Conservation (phyloP, 345 rosid genomes). For the Laguncularia racemosa region DNA sequence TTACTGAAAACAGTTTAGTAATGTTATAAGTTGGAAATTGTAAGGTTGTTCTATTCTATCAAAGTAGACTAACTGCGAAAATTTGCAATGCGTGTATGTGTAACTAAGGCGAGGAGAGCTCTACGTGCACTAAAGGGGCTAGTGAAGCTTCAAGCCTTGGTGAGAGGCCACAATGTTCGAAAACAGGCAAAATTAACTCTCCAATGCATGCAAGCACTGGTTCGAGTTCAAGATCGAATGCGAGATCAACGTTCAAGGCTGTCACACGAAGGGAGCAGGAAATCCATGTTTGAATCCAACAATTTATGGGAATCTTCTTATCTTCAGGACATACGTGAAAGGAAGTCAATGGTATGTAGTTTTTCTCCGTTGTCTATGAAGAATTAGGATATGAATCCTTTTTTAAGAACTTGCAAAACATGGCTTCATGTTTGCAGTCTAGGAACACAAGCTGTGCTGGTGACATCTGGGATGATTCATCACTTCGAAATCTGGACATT, state of each 20-base stretch:
- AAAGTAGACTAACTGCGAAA: no score
- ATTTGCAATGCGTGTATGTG: no score
- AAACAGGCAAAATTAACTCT: conserved; percentile 69
- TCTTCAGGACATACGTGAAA: conserved; percentile 55
- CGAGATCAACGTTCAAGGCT: conserved; percentile 45
- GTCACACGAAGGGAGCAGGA: conserved; percentile 36
- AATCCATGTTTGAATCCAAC: conserved; percentile 43
- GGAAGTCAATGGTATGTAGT: conserved; percentile 38
- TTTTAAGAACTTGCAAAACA: neutral
- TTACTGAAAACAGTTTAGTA: no score
- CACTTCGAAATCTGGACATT: conserved; percentile 31
- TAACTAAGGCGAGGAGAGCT: conserved; percentile 72
- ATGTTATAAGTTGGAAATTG: no score
- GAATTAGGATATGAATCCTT: neutral
- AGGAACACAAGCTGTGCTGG: conserved; percentile 53
- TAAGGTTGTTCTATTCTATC: no score
- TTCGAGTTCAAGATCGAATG: conserved; percentile 69
- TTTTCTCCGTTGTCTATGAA: no score
- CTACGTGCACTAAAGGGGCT: conserved; percentile 73
- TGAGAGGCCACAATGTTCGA: conserved; percentile 83
- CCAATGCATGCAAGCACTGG: conserved; percentile 72
- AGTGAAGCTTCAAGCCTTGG: conserved; percentile 89
- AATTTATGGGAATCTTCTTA: conserved; percentile 46
- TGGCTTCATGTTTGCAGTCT: conserved; percentile 31
- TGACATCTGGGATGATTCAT: conserved; percentile 51